phyloP scores from a whole-genome alignment of 2,329 filamentous ascomycete species.

The Mollisia scopiformis region DNA sequence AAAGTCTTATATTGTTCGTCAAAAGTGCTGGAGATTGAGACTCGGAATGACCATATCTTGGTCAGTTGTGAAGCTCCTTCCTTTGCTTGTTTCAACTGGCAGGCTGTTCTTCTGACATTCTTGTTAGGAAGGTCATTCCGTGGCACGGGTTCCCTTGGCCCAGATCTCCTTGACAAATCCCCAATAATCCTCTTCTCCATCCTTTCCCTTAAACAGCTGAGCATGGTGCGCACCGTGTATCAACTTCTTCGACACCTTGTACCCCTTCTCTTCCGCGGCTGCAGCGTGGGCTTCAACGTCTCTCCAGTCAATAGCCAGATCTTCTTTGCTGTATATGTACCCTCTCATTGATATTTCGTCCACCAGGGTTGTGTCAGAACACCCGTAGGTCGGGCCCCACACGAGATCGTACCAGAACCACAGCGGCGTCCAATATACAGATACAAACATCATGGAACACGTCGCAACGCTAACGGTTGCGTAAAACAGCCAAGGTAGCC shows the following conservation, averaged over 20 bases:
- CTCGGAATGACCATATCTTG: no score
- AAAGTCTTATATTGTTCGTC: no score
- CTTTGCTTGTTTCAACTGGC: no score
- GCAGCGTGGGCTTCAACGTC: conserved; percentile 28
- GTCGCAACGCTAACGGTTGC: conserved; percentile 7
- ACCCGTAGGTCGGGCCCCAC: conserved; percentile 25
- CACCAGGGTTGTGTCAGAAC: conserved; percentile 24
- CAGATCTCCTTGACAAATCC: conserved; percentile 27
- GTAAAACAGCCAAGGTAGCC: conserved; percentile 23
- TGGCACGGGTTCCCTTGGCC: conserved; percentile 3
- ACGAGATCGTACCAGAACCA: conserved; percentile 32
- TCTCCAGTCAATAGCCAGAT: conserved; percentile 27
- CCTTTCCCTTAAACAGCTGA: conserved; percentile 30
- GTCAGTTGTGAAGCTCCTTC: no score
- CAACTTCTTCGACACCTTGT: conserved; percentile 24
- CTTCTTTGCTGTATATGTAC: conserved; percentile 35
- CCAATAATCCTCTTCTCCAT: conserved; percentile 33
- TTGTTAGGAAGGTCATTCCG: neutral
- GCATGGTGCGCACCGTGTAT: conserved; percentile 30
- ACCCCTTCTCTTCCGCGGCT: conserved; percentile 24
- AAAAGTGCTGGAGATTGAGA: no score
- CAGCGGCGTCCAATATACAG: conserved; percentile 29
- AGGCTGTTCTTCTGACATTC: no score
- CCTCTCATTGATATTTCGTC: conserved; percentile 16
- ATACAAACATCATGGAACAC: conserved; percentile 20